phyloP scores from a whole-genome alignment of 805 yeast species.

The Saccharomyces kudriavzevii region DNA sequence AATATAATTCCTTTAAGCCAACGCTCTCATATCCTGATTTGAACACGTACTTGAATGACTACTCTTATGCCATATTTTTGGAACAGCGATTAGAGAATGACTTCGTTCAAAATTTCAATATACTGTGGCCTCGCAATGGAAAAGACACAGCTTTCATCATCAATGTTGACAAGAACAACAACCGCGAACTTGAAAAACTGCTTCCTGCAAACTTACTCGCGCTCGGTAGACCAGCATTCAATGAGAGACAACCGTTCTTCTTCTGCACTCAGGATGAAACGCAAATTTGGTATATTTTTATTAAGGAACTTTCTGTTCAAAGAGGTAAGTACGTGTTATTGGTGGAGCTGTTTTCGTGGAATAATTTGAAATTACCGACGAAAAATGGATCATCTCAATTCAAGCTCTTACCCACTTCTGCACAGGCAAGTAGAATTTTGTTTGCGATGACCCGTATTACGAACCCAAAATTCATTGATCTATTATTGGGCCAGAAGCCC shows the following conservation, averaged over 20 bases:
- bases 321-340: constrained; percentile 33
- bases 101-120: constrained; percentile 39
- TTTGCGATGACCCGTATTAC: constrained; percentile 56
- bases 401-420: constrained; percentile 51
- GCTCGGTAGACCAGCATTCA: constrained; percentile 52
- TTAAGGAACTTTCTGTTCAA: constrained; percentile 35
- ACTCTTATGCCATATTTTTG: constrained; percentile 52
- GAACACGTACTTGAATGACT: constrained; percentile 46
- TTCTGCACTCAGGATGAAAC: constrained; percentile 41
- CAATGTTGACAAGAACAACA: constrained; percentile 16
- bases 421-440: constrained; percentile 54
- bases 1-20: constrained; percentile 34
- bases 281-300: constrained; percentile 53
- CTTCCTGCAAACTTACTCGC: constrained; percentile 45
- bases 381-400: constrained; percentile 29
- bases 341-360: constrained; percentile 53
- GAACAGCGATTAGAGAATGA: constrained; percentile 49
- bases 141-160: constrained; percentile 31
- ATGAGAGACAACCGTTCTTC: constrained; percentile 50
- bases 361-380: constrained; percentile 41
- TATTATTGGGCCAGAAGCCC: constrained; percentile 48
- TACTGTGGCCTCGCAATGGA: constrained; percentile 46
- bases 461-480: constrained; percentile 42
- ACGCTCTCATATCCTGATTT: constrained; percentile 42
- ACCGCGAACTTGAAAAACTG: constrained; percentile 38